Conservation (phyloP, 2,329 filamentous ascomycete species). For the Aspergillus fructus region DNA sequence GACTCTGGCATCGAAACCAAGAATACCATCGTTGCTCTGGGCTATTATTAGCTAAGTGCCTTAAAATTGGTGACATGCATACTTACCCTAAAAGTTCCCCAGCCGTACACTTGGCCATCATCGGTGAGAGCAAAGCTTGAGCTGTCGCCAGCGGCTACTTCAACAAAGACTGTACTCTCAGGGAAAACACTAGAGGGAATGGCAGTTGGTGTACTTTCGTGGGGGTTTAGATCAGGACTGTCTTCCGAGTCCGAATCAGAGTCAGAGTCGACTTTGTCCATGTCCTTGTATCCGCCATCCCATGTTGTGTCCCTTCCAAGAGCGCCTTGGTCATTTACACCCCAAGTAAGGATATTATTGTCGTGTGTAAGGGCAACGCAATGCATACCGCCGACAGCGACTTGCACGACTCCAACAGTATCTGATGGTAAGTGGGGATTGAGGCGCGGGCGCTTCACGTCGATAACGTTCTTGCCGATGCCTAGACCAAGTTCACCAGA, state of each 20-base stretch:
- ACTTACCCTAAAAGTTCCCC: conserved; percentile 61
- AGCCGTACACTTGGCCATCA: conserved; percentile 61
- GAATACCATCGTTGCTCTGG: conserved; percentile 63
- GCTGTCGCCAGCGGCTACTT: conserved; percentile 61
- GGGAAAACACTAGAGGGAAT: conserved; percentile 52
- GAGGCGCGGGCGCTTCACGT: conserved; percentile 72
- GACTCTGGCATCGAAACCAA: conserved; percentile 54
- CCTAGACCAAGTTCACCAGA: conserved; percentile 83
- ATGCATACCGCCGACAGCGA: conserved; percentile 82
- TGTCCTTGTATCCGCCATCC: conserved; percentile 61
- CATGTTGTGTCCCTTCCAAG: conserved; percentile 72
- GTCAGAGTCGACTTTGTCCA: conserved; percentile 38
- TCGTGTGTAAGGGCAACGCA: conserved; percentile 72
- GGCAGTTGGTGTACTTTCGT: conserved; percentile 55
- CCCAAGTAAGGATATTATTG: conserved; percentile 82
- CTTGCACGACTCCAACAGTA: conserved; percentile 66
- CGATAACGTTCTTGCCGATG: conserved; percentile 62
- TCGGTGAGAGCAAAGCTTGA: conserved; percentile 61
- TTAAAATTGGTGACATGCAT: conserved; percentile 4
- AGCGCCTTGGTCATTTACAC: conserved; percentile 81
- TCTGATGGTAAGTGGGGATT: conserved; percentile 60
- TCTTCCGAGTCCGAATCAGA: conserved; percentile 46
- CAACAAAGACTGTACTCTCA: conserved; percentile 54
- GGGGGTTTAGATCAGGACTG: conserved; percentile 56
- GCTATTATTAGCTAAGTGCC: conserved; percentile 9